Conservation (phyloP, 495 filamentous ascomycete genomes). For the Usnea hakonensis region DNA sequence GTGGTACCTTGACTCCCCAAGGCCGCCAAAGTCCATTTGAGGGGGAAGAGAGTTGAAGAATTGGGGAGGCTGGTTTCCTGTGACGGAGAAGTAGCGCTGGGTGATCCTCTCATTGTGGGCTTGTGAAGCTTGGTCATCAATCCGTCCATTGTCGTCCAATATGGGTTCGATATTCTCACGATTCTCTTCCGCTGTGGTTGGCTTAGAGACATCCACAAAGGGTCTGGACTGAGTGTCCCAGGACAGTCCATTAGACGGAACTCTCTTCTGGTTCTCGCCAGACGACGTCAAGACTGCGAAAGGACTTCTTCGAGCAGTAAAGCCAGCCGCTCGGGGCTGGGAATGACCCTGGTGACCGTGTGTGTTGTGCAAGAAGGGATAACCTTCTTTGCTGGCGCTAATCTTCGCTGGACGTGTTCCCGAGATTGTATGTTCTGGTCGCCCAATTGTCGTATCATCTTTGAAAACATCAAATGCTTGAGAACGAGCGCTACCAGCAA, state of each 20-base stretch:
- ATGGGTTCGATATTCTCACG: conserved; percentile 45
- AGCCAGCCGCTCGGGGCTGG: neutral
- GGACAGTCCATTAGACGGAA: neutral
- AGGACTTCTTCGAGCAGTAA: neutral
- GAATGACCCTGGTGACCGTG: neutral
- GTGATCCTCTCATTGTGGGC: conserved; percentile 12
- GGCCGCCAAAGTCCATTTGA: conserved; percentile 29
- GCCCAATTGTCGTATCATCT: conserved; percentile 20
- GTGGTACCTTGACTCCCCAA: conserved; percentile 25
- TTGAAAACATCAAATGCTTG: conserved; percentile 33
- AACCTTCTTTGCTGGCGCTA: neutral
- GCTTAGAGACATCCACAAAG: neutral
- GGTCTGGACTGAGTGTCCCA: neutral
- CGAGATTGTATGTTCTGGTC: neutral
- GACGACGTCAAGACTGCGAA: neutral
- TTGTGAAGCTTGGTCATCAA: conserved; percentile 21
- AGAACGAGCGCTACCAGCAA: conserved; percentile 21
- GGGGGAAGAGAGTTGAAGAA: conserved; percentile 31
- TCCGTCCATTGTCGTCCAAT: conserved; percentile 30
- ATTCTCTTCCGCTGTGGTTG: conserved; percentile 5
- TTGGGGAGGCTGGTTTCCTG: conserved; percentile 28
- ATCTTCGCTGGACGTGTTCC: conserved; percentile 1
- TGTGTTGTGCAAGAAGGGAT: neutral
- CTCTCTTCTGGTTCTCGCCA: neutral
- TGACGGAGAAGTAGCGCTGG: conserved; percentile 27